phyloP scores from a whole-genome alignment of 306 rosid genomes.

The Gleditsia sinensis region DNA sequence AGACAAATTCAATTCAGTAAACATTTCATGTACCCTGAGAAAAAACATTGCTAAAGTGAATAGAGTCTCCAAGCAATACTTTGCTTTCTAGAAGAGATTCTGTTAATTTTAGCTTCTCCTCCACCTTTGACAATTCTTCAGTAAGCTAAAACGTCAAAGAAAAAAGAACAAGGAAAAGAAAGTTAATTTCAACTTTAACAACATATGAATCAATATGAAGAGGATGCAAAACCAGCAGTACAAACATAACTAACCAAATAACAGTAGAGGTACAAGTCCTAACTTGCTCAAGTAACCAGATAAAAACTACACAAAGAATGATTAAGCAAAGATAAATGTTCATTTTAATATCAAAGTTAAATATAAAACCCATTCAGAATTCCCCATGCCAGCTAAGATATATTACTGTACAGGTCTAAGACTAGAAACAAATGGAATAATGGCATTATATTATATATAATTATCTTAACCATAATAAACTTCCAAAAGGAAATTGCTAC shows the following conservation, averaged over 20 bases:
- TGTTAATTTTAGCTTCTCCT: constrained; percentile 86
- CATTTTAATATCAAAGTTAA: not conserved
- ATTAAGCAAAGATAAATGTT: not conserved
- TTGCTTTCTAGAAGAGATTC: constrained; percentile 97
- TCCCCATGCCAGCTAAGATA: constrained; percentile 8
- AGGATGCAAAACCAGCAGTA: not conserved
- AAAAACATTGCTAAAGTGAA: constrained; percentile 23
- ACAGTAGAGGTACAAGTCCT: constrained; percentile 6
- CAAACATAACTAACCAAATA: constrained; percentile 20
- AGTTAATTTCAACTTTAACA: constrained; percentile 31
- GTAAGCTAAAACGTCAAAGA: constrained; percentile 79
- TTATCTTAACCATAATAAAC: not conserved
- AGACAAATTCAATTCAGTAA: constrained; percentile 37
- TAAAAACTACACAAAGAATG: constrained; percentile 9
- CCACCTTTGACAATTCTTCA: constrained; percentile 86
- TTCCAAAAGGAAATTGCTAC: not conserved
- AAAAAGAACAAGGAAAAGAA: constrained; percentile 11
- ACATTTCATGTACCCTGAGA: constrained; percentile 22
- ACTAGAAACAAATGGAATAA: not conserved
- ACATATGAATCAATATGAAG: constrained; percentile 19
- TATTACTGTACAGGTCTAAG: constrained; percentile 6
- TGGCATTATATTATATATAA: not conserved
- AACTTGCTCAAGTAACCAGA: not conserved
- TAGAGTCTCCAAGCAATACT: constrained; percentile 49
- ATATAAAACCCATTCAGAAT: constrained; percentile 21